Evolutionary conservation across 345 rosid species (phyloP).

Genomic region (Chamaenerion angustifolium): DNA sequence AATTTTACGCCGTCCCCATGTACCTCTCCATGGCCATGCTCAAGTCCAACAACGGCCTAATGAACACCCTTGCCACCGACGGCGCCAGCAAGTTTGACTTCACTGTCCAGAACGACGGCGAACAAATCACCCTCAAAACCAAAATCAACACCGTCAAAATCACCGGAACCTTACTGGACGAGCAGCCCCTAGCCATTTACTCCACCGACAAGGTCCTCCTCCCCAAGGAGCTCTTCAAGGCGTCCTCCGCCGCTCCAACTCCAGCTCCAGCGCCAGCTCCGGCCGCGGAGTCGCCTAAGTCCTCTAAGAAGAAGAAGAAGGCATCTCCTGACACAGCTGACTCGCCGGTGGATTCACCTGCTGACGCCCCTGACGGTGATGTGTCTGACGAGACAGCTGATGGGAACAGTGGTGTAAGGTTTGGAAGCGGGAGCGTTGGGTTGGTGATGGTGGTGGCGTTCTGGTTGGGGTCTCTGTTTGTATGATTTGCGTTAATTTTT

Average conservation of each 20-base stretch:
- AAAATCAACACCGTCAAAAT: conserved; percentile 57
- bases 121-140: conserved; percentile 60
- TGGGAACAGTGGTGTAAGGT: conserved; percentile 2
- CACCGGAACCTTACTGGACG: conserved; percentile 58
- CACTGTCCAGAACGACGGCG: conserved; percentile 81
- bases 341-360: conserved; percentile 7
- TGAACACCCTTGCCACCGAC: conserved; percentile 91
- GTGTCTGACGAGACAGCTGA: conserved; percentile 10
- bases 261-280: conserved; percentile 69
- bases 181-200: conserved; percentile 76
- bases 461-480: conserved; percentile 8
- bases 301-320: conserved; percentile 9
- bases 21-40: conserved; percentile 71
- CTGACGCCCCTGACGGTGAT: conserved; percentile 8
- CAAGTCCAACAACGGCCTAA: conserved; percentile 78
- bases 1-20: conserved; percentile 61
- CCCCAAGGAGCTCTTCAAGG: conserved; percentile 77
- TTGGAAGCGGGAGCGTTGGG: conserved; percentile 2
- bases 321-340: not conserved
- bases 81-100: conserved; percentile 74
- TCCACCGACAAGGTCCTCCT: conserved; percentile 62
- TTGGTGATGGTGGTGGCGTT: conserved; percentile 1
- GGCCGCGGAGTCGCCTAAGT: conserved; percentile 71
- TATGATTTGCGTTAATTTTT: conserved; percentile 1
- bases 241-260: conserved; percentile 42